Evolutionary conservation across 1,139 yeast species (phyloP).

Genomic region (Protomyces inundatus): DNA sequence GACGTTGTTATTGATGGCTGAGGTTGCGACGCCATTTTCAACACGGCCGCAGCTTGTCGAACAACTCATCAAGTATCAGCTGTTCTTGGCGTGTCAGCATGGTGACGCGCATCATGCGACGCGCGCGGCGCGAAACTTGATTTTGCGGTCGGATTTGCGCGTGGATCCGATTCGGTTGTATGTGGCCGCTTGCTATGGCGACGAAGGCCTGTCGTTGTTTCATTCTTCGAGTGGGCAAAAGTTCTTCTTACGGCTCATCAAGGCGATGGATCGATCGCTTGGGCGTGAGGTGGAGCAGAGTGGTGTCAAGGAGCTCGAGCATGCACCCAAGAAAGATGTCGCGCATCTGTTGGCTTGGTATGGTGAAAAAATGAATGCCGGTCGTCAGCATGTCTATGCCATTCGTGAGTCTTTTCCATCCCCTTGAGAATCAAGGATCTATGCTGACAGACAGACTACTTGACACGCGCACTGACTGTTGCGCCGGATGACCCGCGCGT

Average conservation of each 20-base stretch:
- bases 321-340: conserved; percentile 41
- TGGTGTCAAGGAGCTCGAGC: conserved; percentile 43
- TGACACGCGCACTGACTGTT: conserved; percentile 47
- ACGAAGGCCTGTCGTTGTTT: conserved; percentile 53
- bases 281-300: conserved; percentile 48
- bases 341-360: conserved; percentile 72
- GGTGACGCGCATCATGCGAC: conserved; percentile 52
- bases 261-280: conserved; percentile 67
- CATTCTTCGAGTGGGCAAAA: conserved; percentile 82
- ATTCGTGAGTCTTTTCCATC: conserved; percentile 38
- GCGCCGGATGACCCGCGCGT: conserved; percentile 70
- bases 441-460: conserved; percentile 39
- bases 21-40: not conserved
- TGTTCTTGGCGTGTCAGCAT: conserved; percentile 59
- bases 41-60: conserved; percentile 57
- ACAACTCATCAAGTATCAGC: conserved; percentile 47
- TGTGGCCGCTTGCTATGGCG: conserved; percentile 62
- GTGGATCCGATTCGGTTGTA: conserved; percentile 64
- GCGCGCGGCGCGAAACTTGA: conserved; percentile 55
- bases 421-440: not conserved
- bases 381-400: conserved; percentile 75
- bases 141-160: conserved; percentile 68
- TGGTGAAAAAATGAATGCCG: conserved; percentile 73
- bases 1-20: conserved; percentile 64
- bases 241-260: conserved; percentile 78